Base-by-base conservation (phyloP, 2,329 filamentous ascomycete species). In the Ophiobolus disseminans region DNA sequence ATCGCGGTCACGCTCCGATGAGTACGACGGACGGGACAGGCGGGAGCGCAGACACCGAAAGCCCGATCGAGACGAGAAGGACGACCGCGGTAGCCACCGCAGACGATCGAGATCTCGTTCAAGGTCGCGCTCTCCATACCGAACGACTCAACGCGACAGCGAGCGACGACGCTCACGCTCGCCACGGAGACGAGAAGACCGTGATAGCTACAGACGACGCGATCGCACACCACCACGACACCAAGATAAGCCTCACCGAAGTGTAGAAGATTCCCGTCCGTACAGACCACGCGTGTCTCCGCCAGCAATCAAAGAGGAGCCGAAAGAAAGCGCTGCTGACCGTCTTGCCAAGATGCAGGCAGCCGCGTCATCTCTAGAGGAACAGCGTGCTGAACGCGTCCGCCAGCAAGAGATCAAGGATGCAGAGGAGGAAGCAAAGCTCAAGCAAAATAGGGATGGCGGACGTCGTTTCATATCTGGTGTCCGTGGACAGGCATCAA, bases 271-370 rank as follows among this genome's bases (percentile, higher is more conserved):
- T 21, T 41, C 53, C 9, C 48, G 46, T 2, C 48, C 44, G 10
- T 49, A 49, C 21, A 20, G 30, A 16, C 38, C 44, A 10, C 49
- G 42, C 28, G 42, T 52, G 17, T 45, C 46, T 9, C 53, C 51
- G 11, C 34, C 49, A 2, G 8, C 44, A n/a, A 22, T 26, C 7
- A 43, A 53, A 39, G 42, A 53, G 19, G 45, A 51, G 14, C 44
- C 44, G 5, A 55, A 48, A 20, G 55, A 58, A 22, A 61, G 57
- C 40, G 51, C 56, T 11, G 67, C 62, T 2, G 69, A 70, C 25
- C 67, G 62, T 21, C 60, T 73, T 6, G 68, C 69, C 10, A 53
- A 57, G 9, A 73, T 73, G 70, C 69, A 71, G 46, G 64, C 63
- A 13, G 65, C 67, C 31, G 70, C 70, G 1, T 53, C 60, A 5